These are phyloP conservation scores for Alternaria sp. DNA, from an alignment of 2,329 filamentous ascomycete genomes.

Conservation along the genomic window DNA sequence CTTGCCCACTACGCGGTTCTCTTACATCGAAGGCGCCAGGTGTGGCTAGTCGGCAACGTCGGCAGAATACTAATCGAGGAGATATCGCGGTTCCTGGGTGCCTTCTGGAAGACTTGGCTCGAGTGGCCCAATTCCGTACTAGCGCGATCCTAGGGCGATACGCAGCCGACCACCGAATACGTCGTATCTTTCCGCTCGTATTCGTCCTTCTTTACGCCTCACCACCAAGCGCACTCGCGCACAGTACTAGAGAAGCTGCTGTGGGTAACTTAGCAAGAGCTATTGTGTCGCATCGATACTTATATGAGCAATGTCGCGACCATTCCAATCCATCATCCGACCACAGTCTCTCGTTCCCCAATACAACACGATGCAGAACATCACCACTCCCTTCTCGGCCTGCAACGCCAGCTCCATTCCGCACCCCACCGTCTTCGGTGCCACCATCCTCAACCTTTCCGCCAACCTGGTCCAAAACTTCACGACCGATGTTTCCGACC, in stretches of 20 bases:
- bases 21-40: constrained; percentile 17
- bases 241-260: background rate
- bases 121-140: constrained; percentile 26
- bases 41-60: constrained; percentile 23
- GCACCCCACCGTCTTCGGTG: constrained; percentile 11
- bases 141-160: background rate
- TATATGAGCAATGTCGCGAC: background rate
- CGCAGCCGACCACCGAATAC: background rate
- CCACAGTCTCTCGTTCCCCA: background rate
- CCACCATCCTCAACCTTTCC: no score
- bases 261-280: background rate
- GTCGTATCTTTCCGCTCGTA: background rate
- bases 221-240: background rate
- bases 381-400: background rate
- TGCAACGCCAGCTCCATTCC: constrained; percentile 10
- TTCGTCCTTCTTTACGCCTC: background rate
- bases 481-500: no score
- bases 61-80: constrained; percentile 22
- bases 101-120: constrained; percentile 28
- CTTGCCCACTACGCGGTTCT: constrained; percentile 28
- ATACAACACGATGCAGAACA: background rate
- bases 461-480: no score
- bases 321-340: background rate
- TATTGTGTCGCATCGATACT: background rate
- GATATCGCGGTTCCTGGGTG: constrained; percentile 18